These are phyloP conservation scores for Fusarium sp. DNA, from an alignment of 2,329 filamentous ascomycete species.

Conservation along the genomic window DNA sequence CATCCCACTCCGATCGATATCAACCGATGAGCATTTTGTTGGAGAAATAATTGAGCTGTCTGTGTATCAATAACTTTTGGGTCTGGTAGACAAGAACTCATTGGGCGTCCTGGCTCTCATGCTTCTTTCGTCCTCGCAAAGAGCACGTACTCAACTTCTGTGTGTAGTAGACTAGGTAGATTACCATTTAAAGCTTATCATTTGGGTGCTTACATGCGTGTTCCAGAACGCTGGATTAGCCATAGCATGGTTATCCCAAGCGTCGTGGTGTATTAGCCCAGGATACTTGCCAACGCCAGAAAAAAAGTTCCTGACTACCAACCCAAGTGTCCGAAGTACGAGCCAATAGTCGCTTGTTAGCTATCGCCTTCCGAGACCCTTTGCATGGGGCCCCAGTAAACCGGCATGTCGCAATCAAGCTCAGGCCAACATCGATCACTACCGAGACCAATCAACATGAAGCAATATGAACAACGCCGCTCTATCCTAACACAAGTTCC, in stretches of 20 bases:
- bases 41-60: too few species aligned
- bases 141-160: too few species aligned
- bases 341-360: constrained; percentile 10
- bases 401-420: constrained; percentile 30
- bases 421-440: constrained; percentile 5
- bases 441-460: not conserved
- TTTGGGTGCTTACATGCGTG: constrained; percentile 25
- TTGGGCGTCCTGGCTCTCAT: too few species aligned
- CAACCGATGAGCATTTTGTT: too few species aligned
- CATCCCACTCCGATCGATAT: not conserved
- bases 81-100: too few species aligned
- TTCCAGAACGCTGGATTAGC: not conserved
- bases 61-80: too few species aligned
- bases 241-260: not conserved
- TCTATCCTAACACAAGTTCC: constrained; percentile 22
- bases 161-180: not conserved
- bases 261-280: not conserved
- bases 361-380: constrained; percentile 21
- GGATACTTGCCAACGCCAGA: not conserved
- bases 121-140: too few species aligned
- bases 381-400: constrained; percentile 20
- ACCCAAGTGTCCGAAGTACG: not conserved
- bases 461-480: not conserved
- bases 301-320: constrained; percentile 8
- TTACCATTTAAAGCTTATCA: constrained; percentile 8